These are phyloP conservation scores for Ogataea glucozyma DNA, from an alignment of 805 yeast genomes.

Conservation along the genomic window DNA sequence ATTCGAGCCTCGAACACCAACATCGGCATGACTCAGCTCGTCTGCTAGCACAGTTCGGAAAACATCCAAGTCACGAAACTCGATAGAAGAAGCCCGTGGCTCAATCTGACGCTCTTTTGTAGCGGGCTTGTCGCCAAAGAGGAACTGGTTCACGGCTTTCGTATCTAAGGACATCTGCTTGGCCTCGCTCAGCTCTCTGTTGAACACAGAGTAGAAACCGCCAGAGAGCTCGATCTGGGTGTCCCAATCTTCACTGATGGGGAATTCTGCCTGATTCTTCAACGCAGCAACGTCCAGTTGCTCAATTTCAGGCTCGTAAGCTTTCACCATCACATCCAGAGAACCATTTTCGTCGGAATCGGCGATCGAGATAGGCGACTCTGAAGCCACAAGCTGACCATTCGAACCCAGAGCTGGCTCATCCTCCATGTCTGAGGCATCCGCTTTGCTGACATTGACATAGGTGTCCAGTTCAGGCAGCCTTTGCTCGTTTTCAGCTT, in stretches of 20 bases:
- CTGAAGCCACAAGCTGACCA: too few species aligned
- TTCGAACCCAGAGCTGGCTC: constrained; percentile 4
- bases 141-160: constrained; percentile 22
- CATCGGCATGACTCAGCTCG: constrained; percentile 16
- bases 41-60: constrained; percentile 13
- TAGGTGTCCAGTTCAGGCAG: constrained; percentile 10
- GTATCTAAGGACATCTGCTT: constrained; percentile 20
- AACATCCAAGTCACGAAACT: constrained; percentile 11
- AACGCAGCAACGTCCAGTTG: constrained; percentile 47
- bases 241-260: constrained; percentile 62
- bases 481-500: neutral
- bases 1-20: constrained; percentile 22
- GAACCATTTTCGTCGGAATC: too few species aligned
- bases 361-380: too few species aligned
- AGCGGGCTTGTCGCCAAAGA: constrained; percentile 21
- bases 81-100: constrained; percentile 1
- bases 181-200: constrained; percentile 19
- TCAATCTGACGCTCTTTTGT: constrained; percentile 16
- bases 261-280: constrained; percentile 43
- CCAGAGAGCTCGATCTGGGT: constrained; percentile 58
- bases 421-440: too few species aligned
- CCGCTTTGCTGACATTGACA: too few species aligned
- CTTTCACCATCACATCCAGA: constrained; percentile 64
- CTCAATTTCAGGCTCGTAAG: constrained; percentile 65
- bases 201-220: constrained; percentile 43